These are phyloP conservation scores for Mallotus repandus DNA, from an alignment of 441 rosid genomes.

Conservation along the genomic window DNA sequence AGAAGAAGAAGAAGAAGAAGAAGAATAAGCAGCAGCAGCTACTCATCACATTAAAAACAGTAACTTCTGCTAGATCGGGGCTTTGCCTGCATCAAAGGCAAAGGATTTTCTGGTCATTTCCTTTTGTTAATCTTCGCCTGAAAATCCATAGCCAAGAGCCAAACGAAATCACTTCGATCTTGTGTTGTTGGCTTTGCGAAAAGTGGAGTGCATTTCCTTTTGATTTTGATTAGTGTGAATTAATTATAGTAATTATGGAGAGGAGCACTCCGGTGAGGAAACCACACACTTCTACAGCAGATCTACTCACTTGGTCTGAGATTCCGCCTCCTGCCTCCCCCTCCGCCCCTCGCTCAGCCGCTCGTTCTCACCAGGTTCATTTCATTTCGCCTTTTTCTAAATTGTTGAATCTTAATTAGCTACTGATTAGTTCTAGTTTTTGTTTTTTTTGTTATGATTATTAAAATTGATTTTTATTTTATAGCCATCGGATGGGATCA, in stretches of 20 bases:
- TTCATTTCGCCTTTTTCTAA: neutral
- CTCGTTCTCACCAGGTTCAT: constrained; percentile 62
- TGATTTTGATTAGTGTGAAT: neutral
- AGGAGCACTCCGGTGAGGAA: constrained; percentile 89
- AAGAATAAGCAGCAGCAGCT: constrained; percentile 26
- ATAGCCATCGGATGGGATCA: constrained; percentile 95
- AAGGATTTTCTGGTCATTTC: constrained; percentile 36
- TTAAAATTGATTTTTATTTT: neutral
- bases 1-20: constrained; percentile 9
- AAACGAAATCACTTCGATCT: neutral
- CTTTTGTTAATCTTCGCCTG: neutral
- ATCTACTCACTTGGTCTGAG: constrained; percentile 98
- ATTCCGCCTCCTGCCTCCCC: constrained; percentile 50
- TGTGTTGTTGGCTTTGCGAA: neutral
- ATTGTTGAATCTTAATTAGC: neutral
- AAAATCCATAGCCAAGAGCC: too few relatives aligned
- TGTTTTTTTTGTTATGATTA: too few relatives aligned
- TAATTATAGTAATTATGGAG: constrained; percentile 42
- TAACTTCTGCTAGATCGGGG: constrained; percentile 32
- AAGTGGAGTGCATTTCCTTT: neutral
- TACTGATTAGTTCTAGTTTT: neutral
- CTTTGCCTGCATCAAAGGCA: neutral
- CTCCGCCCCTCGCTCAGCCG: constrained; percentile 59
- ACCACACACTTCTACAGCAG: constrained; percentile 85
- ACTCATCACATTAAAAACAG: constrained; percentile 24